Percentiles rank a stretch among this genome's conserved stretches.
These are phyloP conservation scores for Penicillium sp. DNA, from an alignment of 2,329 filamentous ascomycete species.

Conservation along the genomic window DNA sequence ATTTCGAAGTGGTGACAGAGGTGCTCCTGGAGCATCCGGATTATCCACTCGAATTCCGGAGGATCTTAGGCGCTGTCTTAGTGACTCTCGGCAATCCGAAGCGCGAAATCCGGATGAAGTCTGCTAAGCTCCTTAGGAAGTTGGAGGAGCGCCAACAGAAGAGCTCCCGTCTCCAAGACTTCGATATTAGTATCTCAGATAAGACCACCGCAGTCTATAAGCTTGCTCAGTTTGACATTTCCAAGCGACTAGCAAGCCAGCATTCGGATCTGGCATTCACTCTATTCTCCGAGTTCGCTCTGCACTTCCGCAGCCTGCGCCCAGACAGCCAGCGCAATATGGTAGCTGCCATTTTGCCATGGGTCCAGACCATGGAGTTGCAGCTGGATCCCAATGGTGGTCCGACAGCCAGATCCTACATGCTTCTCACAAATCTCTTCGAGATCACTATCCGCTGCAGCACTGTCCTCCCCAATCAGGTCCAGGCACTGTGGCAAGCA, in stretches of 20 bases:
- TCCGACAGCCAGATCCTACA: constrained; percentile 86
- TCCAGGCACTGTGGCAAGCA: constrained; percentile 95
- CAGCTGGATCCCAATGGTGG: constrained; percentile 88
- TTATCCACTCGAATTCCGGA: constrained; percentile 84
- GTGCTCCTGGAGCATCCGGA: constrained; percentile 79
- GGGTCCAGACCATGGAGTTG: constrained; percentile 91
- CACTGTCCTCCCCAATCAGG: constrained; percentile 85
- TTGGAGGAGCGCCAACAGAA: constrained; percentile 79
- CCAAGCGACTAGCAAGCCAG: constrained; percentile 79
- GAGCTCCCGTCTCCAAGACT: constrained; percentile 89
- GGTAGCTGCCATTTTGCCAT: constrained; percentile 88
- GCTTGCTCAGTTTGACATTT: constrained; percentile 93
- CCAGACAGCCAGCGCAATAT: constrained; percentile 85
- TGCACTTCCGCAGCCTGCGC: constrained; percentile 84
- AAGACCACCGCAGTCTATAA: constrained; percentile 99
- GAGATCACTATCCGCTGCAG: constrained; percentile 95
- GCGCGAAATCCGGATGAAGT: constrained; percentile 82
- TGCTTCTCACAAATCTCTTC: constrained; percentile 87
- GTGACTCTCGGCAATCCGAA: constrained; percentile 92
- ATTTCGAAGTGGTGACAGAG: constrained; percentile 86
- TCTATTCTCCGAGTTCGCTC: constrained; percentile 91
- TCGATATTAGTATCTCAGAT: constrained; percentile 96
- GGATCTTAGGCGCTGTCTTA: constrained; percentile 77
- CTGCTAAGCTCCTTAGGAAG: constrained; percentile 71
- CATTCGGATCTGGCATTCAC: constrained; percentile 86